These are phyloP conservation scores for Basipetospora chlamydospora DNA, from an alignment of 2,329 filamentous ascomycete species.

Conservation along the genomic window DNA sequence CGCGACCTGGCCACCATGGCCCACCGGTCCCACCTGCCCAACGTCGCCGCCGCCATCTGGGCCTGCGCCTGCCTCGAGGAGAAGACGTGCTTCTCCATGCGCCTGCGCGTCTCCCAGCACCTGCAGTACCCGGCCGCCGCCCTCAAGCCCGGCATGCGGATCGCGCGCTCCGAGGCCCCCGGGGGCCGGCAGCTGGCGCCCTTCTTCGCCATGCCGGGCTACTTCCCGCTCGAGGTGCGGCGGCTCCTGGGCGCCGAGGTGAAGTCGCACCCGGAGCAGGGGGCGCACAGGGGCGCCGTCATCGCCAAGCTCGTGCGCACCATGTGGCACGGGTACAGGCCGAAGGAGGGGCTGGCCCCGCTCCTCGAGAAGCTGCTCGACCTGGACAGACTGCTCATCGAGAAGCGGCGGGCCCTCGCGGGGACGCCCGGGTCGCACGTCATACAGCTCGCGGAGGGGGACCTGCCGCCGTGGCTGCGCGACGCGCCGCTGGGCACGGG, in stretches of 20 bases:
- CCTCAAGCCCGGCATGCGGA: neutral
- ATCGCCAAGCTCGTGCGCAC: constrained; percentile 3
- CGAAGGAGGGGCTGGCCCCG: constrained; percentile 2
- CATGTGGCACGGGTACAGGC: constrained; percentile 1
- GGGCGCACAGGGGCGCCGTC: constrained; percentile 4
- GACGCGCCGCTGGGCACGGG: neutral
- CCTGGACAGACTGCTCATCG: constrained; percentile 4
- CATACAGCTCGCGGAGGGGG: constrained; percentile 1
- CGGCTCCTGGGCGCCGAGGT: neutral
- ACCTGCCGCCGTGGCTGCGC: neutral
- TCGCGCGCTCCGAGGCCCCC: neutral
- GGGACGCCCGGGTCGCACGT: constrained; percentile 1
- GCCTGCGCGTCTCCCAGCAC: constrained; percentile 10
- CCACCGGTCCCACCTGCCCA: constrained; percentile 10
- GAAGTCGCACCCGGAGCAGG: neutral
- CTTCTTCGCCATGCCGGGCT: constrained; percentile 7
- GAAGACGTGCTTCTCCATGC: constrained; percentile 15
- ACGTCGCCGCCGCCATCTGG: constrained; percentile 18
- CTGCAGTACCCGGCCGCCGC: constrained; percentile 6
- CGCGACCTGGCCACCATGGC: neutral
- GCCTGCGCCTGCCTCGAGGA: constrained; percentile 16
- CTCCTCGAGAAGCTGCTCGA: constrained; percentile 1
- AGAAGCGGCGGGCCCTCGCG: neutral
- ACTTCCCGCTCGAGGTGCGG: constrained; percentile 6
- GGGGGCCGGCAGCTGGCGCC: no score